phyloP scores from a whole-genome alignment of 2,329 filamentous ascomycete species.

The Colletotrichum tabaci region DNA sequence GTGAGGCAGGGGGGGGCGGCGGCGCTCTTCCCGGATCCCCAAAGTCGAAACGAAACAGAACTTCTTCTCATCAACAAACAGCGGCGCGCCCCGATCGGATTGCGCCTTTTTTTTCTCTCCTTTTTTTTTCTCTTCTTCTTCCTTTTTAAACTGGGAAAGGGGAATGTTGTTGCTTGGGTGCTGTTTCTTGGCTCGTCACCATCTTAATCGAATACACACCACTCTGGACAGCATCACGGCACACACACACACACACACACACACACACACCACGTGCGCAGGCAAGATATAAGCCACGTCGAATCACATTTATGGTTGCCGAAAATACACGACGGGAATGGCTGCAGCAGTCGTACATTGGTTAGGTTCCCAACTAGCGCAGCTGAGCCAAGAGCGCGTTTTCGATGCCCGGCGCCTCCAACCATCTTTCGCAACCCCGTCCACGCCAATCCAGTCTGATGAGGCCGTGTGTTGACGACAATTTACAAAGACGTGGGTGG shows the following conservation, averaged over 20 bases:
- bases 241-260: neutral
- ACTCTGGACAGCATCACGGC: neutral
- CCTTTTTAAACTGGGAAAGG: no score
- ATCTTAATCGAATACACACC: neutral
- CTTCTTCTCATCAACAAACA: neutral
- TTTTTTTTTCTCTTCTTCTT: no score
- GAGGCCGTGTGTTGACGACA: neutral
- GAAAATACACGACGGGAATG: constrained; percentile 2
- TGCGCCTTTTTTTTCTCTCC: neutral
- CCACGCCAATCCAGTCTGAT: neutral
- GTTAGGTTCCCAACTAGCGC: neutral
- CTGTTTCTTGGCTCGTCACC: neutral
- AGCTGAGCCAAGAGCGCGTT: constrained; percentile 2
- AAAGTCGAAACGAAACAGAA: neutral
- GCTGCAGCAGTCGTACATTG: constrained; percentile 10
- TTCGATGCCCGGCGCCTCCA: neutral
- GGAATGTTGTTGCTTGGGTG: no score
- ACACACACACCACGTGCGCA: no score
- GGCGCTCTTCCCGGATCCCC: neutral
- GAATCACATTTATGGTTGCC: neutral
- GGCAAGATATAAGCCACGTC: neutral
- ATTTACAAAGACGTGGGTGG: neutral
- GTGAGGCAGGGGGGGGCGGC: neutral
- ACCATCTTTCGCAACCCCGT: neutral
- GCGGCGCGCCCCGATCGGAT: neutral